These are phyloP conservation scores for Cocos nucifera DNA, from an alignment of 176 grass and related monocot genomes.

Conservation along the genomic window DNA sequence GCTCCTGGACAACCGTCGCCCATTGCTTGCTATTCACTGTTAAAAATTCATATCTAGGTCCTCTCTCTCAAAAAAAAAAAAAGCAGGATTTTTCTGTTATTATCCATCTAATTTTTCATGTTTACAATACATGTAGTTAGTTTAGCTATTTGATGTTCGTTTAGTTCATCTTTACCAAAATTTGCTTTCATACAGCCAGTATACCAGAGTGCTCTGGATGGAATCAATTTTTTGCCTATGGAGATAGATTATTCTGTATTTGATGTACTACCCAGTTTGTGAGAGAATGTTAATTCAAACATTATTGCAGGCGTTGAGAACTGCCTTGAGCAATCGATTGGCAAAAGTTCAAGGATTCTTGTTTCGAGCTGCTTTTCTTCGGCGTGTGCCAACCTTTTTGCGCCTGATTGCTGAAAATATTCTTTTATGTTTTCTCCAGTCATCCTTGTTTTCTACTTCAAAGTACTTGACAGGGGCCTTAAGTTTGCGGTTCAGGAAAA, in stretches of 20 bases:
- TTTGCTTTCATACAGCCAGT: too few relatives aligned
- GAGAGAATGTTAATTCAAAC: neutral
- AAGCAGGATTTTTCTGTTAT: too few relatives aligned
- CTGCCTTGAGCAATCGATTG: constrained; percentile 86
- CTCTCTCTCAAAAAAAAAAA: too few relatives aligned
- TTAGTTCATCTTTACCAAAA: too few relatives aligned
- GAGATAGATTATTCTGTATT: neutral
- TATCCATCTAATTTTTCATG: too few relatives aligned
- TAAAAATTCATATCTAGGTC: too few relatives aligned
- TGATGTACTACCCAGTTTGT: neutral
- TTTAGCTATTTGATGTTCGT: too few relatives aligned
- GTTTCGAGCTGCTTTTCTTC: constrained; percentile 95
- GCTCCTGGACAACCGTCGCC: too few relatives aligned
- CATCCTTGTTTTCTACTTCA: constrained; percentile 63
- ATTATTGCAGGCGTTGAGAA: constrained; percentile 67
- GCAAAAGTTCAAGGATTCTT: constrained; percentile 92
- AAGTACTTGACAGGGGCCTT: constrained; percentile 84
- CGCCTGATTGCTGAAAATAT: constrained; percentile 80
- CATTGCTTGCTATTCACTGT: too few relatives aligned
- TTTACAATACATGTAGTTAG: too few relatives aligned
- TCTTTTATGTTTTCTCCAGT: constrained; percentile 87
- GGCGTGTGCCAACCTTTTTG: constrained; percentile 65
- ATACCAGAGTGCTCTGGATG: too few relatives aligned
- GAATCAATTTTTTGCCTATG: neutral
- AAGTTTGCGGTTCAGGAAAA: constrained; percentile 81